Evolutionary conservation across 768 basidiomycete species (phyloP), one percentile per base, ranked within the genome.

Genomic region (Leccinum boreale): DNA sequence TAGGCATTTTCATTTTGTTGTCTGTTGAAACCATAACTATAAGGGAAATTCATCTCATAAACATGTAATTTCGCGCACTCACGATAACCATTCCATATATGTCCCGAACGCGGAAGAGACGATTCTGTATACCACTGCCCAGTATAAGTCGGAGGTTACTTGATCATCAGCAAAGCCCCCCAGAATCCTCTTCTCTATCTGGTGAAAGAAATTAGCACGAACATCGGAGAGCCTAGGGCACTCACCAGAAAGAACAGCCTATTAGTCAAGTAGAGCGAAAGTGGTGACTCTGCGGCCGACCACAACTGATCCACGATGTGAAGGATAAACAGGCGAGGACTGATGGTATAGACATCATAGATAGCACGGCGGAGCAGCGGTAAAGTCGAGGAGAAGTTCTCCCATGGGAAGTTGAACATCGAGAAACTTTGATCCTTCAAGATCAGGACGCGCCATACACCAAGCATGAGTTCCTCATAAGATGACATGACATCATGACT

Each of bases 181-280:
- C 6, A 53, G 46, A 26, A 70, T 36, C 19, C 54, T 57, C 9
- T 39, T 61, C 23, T 70, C 69, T 9, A 70, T 70, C 68, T 70
- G 17, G 9, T 5, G 24, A 17, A 9, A 15, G 23, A 2, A 12
- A 42, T 61, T 26, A 57, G 35, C 11, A 44, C 15, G 14, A 4
- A 51, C 5, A 19, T 19, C 4, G 10, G 24, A 46, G n/a, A 21
- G 21, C 45, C 11, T 0, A 7, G 10, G 8, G 28, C 15, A 57
- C 68, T 50, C 29, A 70, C 68, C 15, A 51, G 59, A 42, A 60
- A 62, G 35, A 70, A 50, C n/a, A 68, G 19, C 17, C 28, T 49
- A 14, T 68, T 70, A 14, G 67, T 61, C 19, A 70, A 55, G 57
- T 68, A 66, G 15, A 70, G 57, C 11, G 58, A 62, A 21, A 70